These are phyloP conservation scores for Massariosphaeria phaeospora DNA, from an alignment of 495 filamentous ascomycete species.

Conservation along the genomic window DNA sequence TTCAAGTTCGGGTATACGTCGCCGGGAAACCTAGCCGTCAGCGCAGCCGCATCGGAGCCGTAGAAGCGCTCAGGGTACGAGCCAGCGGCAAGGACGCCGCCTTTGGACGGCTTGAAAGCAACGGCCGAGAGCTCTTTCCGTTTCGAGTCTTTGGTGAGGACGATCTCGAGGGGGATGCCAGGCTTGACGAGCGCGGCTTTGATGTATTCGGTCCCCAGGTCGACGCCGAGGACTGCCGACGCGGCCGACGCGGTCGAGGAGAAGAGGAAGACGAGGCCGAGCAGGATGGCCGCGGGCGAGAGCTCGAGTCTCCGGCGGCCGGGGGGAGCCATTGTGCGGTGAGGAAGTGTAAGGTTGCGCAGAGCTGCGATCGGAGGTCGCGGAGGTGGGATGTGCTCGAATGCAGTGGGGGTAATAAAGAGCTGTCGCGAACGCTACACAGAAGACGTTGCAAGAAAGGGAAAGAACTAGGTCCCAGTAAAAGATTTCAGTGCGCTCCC, in stretches of 20 bases:
- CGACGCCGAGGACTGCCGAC: slow-evolving; percentile 80
- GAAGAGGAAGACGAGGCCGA: slow-evolving; percentile 55
- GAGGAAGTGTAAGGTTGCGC: background rate
- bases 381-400: slow-evolving; percentile 7
- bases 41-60: slow-evolving; percentile 82
- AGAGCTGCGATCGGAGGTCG: background rate
- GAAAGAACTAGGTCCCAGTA: background rate
- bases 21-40: slow-evolving; percentile 80
- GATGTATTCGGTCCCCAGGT: slow-evolving; percentile 94
- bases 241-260: slow-evolving; percentile 50
- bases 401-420: background rate
- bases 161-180: slow-evolving; percentile 95
- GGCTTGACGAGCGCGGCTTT: slow-evolving; percentile 97
- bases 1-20: slow-evolving; percentile 95
- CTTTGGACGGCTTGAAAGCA: slow-evolving; percentile 76
- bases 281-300: slow-evolving; percentile 37
- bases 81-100: slow-evolving; percentile 47
- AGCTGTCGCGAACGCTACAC: background rate
- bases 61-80: slow-evolving; percentile 84
- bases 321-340: slow-evolving; percentile 48
- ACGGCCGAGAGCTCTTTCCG: slow-evolving; percentile 90
- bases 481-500: too few relatives aligned
- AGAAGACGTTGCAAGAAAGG: slow-evolving; percentile 1
- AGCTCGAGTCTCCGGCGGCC: slow-evolving; percentile 44
- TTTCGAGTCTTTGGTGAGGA: slow-evolving; percentile 96